Base-by-base conservation (phyloP, 805 yeast species). In the Saccharomycopsis fodiens region DNA sequence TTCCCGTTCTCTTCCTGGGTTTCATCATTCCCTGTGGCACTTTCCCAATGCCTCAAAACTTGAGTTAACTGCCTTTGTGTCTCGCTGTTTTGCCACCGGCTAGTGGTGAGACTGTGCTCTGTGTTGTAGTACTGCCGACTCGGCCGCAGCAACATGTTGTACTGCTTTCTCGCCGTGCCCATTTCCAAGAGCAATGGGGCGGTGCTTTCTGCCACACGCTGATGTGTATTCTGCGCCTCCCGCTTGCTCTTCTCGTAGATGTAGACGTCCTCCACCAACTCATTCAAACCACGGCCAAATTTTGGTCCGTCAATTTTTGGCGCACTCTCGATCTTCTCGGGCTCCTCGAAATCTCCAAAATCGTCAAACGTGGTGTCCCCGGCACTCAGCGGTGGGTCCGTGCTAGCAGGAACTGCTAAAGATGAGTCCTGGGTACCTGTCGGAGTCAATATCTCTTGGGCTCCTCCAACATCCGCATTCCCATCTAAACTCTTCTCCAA, bases 301-400 rank as follows among this genome's bases (percentile, higher is more conserved):
- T n/a, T 25, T 37, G 31, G 29, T 12, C 12, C n/a, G 41, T 15
- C 15, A 32, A 8, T 19, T 32, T 15, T 25, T 29, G 32, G 32
- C 12, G n/a, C 12, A n/a, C 12, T 29, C 32, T 12, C n/a, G 32
- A n/a, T 15, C n/a, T 12, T n/a, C 17, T 20, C 20, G 20, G 34
- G 15, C 12, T 44, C 47, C 15, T 47, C 48, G 31, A 47, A 47
- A 19, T 47, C 51, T 5, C 51, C 51, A 20, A 47, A 47, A 16
- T 40, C 46, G 29, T 46, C 46, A 21, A 41, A 39, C 6, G 30
- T 22, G n/a, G n/a, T n/a, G n/a, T n/a, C n/a, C n/a, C n/a, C n/a
- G n/a, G n/a, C n/a, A n/a, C n/a, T n/a, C n/a, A n/a, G n/a, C n/a
- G n/a, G n/a, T n/a, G n/a, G n/a, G n/a, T n/a, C n/a, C n/a, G n/a